These are phyloP conservation scores for Thermothelomyces thermophilus DNA, from an alignment of 2,329 filamentous ascomycete species.

Conservation along the genomic window DNA sequence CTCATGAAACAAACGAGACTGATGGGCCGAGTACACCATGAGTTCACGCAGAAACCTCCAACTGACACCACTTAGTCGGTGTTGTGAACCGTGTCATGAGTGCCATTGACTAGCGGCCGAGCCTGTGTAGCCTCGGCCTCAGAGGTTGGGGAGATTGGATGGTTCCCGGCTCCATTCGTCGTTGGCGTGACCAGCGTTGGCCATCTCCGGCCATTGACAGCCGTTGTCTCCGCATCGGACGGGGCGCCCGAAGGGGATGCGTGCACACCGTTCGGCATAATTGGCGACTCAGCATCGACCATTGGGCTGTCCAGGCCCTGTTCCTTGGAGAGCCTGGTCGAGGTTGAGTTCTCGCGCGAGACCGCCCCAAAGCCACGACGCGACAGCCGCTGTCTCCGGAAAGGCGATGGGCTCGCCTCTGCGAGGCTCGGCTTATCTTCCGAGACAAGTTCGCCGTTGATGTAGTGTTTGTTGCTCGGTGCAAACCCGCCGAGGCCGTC, in stretches of 20 bases:
- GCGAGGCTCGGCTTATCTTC: constrained; percentile 44
- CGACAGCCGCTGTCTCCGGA: constrained; percentile 49
- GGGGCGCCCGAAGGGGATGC: constrained; percentile 36
- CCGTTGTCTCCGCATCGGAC: constrained; percentile 20
- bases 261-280: constrained; percentile 41
- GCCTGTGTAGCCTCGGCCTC: constrained; percentile 23
- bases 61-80: constrained; percentile 5
- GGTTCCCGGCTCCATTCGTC: constrained; percentile 20
- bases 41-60: background rate
- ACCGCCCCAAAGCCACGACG: constrained; percentile 49
- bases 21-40: background rate
- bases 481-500: constrained; percentile 47
- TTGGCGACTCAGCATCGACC: constrained; percentile 38
- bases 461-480: constrained; percentile 51
- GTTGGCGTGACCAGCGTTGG: constrained; percentile 17
- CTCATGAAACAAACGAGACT: background rate
- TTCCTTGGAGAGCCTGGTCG: constrained; percentile 46
- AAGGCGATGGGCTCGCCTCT: constrained; percentile 46
- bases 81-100: constrained; percentile 18
- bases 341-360: constrained; percentile 51
- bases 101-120: constrained; percentile 27
- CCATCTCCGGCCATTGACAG: constrained; percentile 30
- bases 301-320: constrained; percentile 52
- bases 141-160: constrained; percentile 26
- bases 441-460: constrained; percentile 48